Evolutionary conservation across 169 alveolate genomes (phyloP).

Genomic region (Cryptosporidium xiaoi): DNA sequence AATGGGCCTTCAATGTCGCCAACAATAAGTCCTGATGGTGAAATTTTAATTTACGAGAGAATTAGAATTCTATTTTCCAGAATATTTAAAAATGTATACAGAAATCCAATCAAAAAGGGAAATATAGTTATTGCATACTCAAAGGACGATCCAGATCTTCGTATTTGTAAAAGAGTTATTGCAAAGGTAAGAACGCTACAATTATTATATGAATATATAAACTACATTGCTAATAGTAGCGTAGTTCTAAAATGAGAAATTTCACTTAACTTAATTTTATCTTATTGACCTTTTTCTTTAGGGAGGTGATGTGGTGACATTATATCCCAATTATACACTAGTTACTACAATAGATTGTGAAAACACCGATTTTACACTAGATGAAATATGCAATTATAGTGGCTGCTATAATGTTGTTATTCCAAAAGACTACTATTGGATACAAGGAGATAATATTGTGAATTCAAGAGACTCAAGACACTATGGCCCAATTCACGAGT

Average conservation of each 20-base stretch:
- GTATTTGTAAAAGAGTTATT: constrained; percentile 61
- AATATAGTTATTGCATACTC: constrained; percentile 60
- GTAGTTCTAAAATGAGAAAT: background rate
- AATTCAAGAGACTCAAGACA: constrained; percentile 69
- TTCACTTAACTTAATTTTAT: too few relatives aligned
- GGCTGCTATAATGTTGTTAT: background rate
- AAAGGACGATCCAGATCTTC: constrained; percentile 35
- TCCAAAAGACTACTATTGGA: constrained; percentile 49
- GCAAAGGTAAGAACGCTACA: constrained; percentile 23
- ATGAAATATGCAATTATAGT: background rate
- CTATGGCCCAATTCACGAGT: constrained; percentile 54
- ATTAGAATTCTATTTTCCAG: constrained; percentile 25
- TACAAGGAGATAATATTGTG: constrained; percentile 53
- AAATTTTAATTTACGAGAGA: constrained; percentile 43
- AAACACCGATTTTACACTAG: background rate
- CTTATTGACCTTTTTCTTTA: background rate
- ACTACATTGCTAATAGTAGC: too few relatives aligned
- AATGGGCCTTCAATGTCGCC: constrained; percentile 70
- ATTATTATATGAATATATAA: background rate
- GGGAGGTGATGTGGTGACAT: constrained; percentile 56
- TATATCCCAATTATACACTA: constrained; percentile 37
- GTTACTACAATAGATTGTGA: constrained; percentile 7
- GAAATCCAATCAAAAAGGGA: background rate
- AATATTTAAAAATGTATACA: background rate
- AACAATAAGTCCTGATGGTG: constrained; percentile 61